Evolutionary conservation across 768 basidiomycete species (phyloP), one percentile per base, ranked within the genome.

Genomic region (Peribolospora kevripleyi): DNA sequence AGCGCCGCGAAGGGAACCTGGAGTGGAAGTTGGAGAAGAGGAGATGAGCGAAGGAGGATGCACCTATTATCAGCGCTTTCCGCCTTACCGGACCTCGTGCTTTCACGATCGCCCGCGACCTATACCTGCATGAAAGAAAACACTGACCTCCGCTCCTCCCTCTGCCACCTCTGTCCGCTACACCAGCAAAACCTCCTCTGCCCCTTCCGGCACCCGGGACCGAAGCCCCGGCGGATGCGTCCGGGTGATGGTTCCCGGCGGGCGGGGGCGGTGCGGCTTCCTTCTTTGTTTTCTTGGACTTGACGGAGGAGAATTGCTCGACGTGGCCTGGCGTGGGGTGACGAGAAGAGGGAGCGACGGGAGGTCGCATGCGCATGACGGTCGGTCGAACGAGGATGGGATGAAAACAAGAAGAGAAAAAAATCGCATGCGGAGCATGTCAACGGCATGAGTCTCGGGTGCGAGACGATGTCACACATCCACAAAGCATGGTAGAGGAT

Each of bases 271-370:
- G n/a, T 7, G 14, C n/a, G 7, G 48, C 39, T 38, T 45, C 53
- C 59, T 60, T 60, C 60, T 62, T 60, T 14, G 55, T 54, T 59
- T 62, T 62, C 54, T 60, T 60, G 7, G 54, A 54, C 56, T 60
- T 62, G 54, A 57, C 61, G 0, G 56, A 47, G 3, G 56, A 59
- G 59, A 59, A 62, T 52, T 62, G 61, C 42, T 57, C 42, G 11
- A 59, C 55, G 37, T 57, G 59, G 42, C 61, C 59, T 62, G 57
- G 46, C 46, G 46, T 46, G 46, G 10, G 9, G 46, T 9, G 14
- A 14, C 10, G 9, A 46, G 46, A 14, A 14, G 10, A 46, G 46
- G 14, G 46, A 46, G 46, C 46, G 46, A 46, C 2, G 14, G 46
- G 46, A 9, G 14, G 14, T 9, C 10, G 46, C 10, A 46, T 9